Conservation (phyloP, 2,329 filamentous ascomycete species). For the Diaporthe destruens region DNA sequence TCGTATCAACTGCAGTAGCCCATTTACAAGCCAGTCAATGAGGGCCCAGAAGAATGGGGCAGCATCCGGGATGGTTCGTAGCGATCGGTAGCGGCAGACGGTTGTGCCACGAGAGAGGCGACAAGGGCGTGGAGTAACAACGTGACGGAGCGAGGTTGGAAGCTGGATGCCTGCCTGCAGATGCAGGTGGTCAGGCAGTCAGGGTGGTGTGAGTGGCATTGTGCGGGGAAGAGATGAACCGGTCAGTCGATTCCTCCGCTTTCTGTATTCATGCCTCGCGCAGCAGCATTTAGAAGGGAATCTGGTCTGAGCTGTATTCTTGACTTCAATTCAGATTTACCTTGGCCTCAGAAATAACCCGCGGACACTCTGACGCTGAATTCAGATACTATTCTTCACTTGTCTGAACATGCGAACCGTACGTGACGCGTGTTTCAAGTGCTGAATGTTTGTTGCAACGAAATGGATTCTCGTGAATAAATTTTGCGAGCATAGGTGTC, state of each 20-base stretch:
- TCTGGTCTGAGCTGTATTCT: not conserved
- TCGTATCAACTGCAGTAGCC: not conserved
- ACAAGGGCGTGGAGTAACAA: not conserved
- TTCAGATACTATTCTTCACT: too few relatives aligned
- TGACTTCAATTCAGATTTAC: not conserved
- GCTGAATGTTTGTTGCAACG: not conserved
- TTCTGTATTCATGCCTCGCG: not conserved
- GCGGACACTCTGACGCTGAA: too few relatives aligned
- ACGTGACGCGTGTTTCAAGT: not conserved
- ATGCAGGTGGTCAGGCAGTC: not conserved
- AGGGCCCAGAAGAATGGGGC: not conserved
- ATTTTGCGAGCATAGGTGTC: too few relatives aligned
- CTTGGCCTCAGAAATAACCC: too few relatives aligned
- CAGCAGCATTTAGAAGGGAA: not conserved
- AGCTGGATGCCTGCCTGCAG: conserved; percentile 12
- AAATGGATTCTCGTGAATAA: too few relatives aligned
- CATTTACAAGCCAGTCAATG: not conserved
- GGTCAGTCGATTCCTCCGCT: not conserved
- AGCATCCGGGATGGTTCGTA: conserved; percentile 3
- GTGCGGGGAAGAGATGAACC: conserved; percentile 32
- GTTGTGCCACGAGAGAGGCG: not conserved
- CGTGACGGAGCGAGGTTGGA: not conserved
- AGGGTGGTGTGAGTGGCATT: not conserved
- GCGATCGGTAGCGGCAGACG: not conserved
- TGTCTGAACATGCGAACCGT: not conserved